Base-by-base conservation (phyloP, 257 asterid species). In the Sherardia arvensis region DNA sequence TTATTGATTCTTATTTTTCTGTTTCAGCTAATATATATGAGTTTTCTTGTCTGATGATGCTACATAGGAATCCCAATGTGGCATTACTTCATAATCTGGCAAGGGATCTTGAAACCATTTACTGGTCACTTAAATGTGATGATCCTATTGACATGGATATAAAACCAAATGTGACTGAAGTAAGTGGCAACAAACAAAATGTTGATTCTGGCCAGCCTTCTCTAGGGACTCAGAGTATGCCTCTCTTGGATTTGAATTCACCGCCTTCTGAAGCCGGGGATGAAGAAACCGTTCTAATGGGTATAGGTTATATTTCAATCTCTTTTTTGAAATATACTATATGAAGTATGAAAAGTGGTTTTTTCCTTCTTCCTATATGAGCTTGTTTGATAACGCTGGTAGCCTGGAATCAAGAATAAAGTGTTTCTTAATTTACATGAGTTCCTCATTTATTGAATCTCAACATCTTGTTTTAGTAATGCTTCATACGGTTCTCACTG, bases 201-300 rank as follows among this genome's bases (percentile, higher is more conserved):
- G 23, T 2, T 8, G 49, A 25, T 6, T 49, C 20, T 36, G 70
- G 40, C 54, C 63, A 22, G 48, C 48, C 6, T 38, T 23, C 69
- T 53, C 54, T 2, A 21, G 59, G 69, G 48, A 34, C 64, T 25
- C 70, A 7, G 9, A 30, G 23, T 43, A 53, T 56, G 56, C 62
- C 66, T 40, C 28, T 28, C 29, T 26, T 78, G 33, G 80, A 78
- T 33, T 78, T 78, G 26, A 78, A 78, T 53, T 49, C 66, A 1
- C 43, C 62, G 1, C 83, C 81, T n/a, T 29, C 66, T 23, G 74
- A 74, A 14, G 68, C 71, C 4, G 78, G 74, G 3, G 36, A n/a
- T 57, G 74, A 78, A 57, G 76, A 64, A 45, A 68, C 29, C 62
- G 61, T 49, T 26, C 49, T 62, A 48, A 68, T 40, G 17, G 51